Evolutionary conservation across 805 yeast genomes (phyloP).

Genomic region (Saccharomycopsis olivae): DNA sequence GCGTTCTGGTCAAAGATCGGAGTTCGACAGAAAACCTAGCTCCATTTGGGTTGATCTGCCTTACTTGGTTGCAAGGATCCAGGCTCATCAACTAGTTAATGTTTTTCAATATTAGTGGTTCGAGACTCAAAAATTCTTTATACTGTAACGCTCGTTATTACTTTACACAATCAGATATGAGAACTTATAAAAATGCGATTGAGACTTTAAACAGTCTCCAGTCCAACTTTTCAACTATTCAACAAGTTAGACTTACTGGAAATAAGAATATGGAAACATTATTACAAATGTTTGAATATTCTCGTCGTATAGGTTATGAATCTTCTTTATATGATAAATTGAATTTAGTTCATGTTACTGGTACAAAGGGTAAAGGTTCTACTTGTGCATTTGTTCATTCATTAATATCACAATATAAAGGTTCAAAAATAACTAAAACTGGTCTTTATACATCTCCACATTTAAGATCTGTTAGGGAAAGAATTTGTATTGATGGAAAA

Average conservation of each 20-base stretch:
- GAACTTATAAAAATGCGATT: constrained; percentile 57
- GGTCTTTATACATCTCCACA: constrained; percentile 98
- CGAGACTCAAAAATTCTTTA: not conserved
- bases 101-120: not conserved
- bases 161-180: not conserved
- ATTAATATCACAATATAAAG: constrained; percentile 55
- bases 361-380: constrained; percentile 97
- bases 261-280: constrained; percentile 55
- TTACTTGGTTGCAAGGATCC: no score
- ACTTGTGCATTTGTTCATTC: constrained; percentile 91
- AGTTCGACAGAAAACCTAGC: no score
- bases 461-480: constrained; percentile 81
- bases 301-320: constrained; percentile 54
- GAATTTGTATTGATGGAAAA: constrained; percentile 77
- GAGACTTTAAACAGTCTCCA: constrained; percentile 77
- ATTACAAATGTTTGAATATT: constrained; percentile 80
- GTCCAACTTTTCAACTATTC: constrained; percentile 83
- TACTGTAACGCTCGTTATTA: not conserved
- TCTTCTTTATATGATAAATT: constrained; percentile 60
- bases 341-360: constrained; percentile 86
- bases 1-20: no score
- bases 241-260: constrained; percentile 68
- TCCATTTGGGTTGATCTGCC: no score
- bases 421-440: constrained; percentile 40
- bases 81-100: not conserved